These are phyloP conservation scores for Yamadazyma blattariae DNA, from an alignment of 1,139 yeast genomes.

Conservation along the genomic window DNA sequence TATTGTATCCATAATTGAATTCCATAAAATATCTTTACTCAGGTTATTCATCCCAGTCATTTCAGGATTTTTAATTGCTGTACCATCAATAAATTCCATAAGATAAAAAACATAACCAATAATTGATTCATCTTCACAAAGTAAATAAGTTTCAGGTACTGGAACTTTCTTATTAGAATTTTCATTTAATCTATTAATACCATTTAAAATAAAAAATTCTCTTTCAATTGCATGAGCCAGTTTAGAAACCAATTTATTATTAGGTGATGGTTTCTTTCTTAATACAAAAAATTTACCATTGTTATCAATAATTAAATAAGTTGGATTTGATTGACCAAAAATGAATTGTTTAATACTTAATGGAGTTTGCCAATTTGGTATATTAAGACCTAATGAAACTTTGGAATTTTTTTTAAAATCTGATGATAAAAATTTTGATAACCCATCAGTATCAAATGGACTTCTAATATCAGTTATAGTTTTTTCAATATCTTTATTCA, in stretches of 20 bases:
- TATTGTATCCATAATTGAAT: conserved; percentile 49
- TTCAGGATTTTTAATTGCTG: conserved; percentile 55
- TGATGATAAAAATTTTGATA: conserved; percentile 26
- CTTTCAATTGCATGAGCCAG: conserved; percentile 69
- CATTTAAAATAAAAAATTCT: conserved; percentile 54
- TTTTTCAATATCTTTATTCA: conserved; percentile 14
- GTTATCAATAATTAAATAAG: conserved; percentile 49
- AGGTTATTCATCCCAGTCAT: conserved; percentile 37
- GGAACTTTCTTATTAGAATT: conserved; percentile 36
- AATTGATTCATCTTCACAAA: conserved; percentile 52
- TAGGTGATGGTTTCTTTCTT: conserved; percentile 61
- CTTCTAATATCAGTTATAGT: conserved; percentile 32
- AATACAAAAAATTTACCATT: conserved; percentile 46
- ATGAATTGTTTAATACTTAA: conserved; percentile 48
- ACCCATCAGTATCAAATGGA: conserved; percentile 31
- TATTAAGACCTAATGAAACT: conserved; percentile 19
- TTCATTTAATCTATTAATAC: conserved; percentile 36
- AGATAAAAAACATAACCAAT: conserved; percentile 54
- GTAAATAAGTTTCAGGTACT: conserved; percentile 43
- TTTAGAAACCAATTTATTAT: conserved; percentile 49
- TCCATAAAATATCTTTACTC: conserved; percentile 39
- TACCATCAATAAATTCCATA: conserved; percentile 62
- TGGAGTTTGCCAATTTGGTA: conserved; percentile 20
- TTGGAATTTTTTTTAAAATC: conserved; percentile 6
- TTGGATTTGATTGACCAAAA: conserved; percentile 69